These are phyloP conservation scores for Mycena kentingensis DNA, from an alignment of 768 basidiomycete species.

Conservation along the genomic window DNA sequence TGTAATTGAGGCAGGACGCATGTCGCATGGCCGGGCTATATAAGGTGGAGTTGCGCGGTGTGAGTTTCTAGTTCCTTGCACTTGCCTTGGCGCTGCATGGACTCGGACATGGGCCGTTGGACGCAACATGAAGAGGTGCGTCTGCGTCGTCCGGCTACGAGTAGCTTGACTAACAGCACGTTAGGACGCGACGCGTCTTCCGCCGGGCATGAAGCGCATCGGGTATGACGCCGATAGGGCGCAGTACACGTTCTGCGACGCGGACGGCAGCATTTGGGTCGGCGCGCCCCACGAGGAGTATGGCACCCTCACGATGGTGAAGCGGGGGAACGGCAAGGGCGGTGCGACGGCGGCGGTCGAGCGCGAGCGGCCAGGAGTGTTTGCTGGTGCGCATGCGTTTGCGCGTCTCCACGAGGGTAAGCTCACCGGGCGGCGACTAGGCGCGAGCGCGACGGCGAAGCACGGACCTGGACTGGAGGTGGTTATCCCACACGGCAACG, in stretches of 20 bases:
- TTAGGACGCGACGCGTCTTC: slow-evolving; percentile 43
- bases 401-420: neutral
- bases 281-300: slow-evolving; percentile 48
- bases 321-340: slow-evolving; percentile 13
- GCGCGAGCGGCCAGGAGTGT: slow-evolving; percentile 21
- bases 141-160: neutral
- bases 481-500: slow-evolving; percentile 2
- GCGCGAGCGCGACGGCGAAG: too few species aligned
- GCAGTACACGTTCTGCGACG: slow-evolving; percentile 53
- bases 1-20: too few species aligned
- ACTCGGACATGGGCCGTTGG: slow-evolving; percentile 36
- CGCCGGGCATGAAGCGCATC: slow-evolving; percentile 50
- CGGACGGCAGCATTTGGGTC: slow-evolving; percentile 44
- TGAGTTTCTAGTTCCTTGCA: too few species aligned
- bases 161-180: neutral
- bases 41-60: too few species aligned
- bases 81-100: neutral
- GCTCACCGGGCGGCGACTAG: too few species aligned
- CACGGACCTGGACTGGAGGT: slow-evolving; percentile 10
- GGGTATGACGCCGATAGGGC: slow-evolving; percentile 56
- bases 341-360: slow-evolving; percentile 30
- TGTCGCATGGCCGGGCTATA: too few species aligned
- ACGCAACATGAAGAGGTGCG: slow-evolving; percentile 39
- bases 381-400: neutral
- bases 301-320: slow-evolving; percentile 44